Percentiles rank a stretch among this genome's conserved stretches.
Conservation (phyloP, 1,139 yeast species). For the Blastobotrys arbuscula region DNA sequence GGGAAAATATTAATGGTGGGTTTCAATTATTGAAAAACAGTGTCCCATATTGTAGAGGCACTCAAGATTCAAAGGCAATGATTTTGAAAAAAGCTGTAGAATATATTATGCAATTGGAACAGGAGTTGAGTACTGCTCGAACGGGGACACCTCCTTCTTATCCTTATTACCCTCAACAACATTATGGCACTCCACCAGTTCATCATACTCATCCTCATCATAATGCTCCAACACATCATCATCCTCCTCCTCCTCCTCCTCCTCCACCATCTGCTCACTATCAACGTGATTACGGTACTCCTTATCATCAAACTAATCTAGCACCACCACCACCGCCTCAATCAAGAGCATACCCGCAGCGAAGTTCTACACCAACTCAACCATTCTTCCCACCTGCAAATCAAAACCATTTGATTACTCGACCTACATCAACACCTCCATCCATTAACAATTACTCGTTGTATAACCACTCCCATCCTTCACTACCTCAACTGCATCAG, state of each 20-base stretch:
- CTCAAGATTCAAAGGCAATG: constrained; percentile 42
- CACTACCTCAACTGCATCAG: background rate
- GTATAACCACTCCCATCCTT: background rate
- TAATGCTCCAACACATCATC: background rate
- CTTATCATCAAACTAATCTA: background rate
- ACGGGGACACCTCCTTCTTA: constrained; percentile 1
- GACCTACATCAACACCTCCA: constrained; percentile 25
- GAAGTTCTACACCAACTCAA: constrained; percentile 7
- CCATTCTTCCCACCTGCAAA: background rate
- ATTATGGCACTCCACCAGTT: background rate
- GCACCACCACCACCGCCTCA: background rate
- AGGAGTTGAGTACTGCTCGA: constrained; percentile 22
- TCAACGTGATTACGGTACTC: no score
- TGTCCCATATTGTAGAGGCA: constrained; percentile 40
- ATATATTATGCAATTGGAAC: constrained; percentile 37
- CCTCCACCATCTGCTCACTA: background rate
- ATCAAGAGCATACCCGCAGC: background rate
- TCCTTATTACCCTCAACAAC: constrained; percentile 12
- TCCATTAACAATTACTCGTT: constrained; percentile 10
- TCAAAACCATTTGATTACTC: constrained; percentile 14
- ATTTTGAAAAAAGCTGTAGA: constrained; percentile 39
- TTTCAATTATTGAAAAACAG: constrained; percentile 37
- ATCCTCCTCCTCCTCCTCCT: constrained; percentile 1
- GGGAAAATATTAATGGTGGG: constrained; percentile 44
- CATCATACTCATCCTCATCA: background rate